phyloP scores from a whole-genome alignment of 2,329 filamentous ascomycete genomes.

The Lachnellula willkommii region DNA sequence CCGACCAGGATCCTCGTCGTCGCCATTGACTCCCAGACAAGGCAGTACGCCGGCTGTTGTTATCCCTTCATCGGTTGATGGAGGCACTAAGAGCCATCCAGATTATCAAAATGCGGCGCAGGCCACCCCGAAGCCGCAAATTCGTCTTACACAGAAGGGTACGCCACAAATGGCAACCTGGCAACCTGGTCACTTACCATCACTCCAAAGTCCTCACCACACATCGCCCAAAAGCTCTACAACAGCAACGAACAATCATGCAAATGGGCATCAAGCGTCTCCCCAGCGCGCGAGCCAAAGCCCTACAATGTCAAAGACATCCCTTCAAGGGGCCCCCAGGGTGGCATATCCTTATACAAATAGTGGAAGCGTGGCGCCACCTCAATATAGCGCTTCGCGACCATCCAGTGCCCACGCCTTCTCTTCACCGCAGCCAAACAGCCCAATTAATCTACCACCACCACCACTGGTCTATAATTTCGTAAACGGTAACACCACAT shows the following conservation, averaged over 20 bases:
- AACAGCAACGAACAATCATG: slow-evolving; percentile 8
- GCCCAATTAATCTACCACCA: slow-evolving; percentile 31
- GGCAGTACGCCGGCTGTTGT: slow-evolving; percentile 15
- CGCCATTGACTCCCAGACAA: slow-evolving; percentile 29
- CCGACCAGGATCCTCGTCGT: slow-evolving; percentile 45
- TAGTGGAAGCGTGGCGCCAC: slow-evolving; percentile 5
- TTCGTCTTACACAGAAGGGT: slow-evolving; percentile 1
- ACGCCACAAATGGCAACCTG: slow-evolving; percentile 11
- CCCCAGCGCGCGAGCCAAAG: slow-evolving; percentile 5
- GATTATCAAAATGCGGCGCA: not conserved
- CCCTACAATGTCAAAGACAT: slow-evolving; percentile 4
- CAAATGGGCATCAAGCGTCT: slow-evolving; percentile 8
- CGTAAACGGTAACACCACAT: slow-evolving; percentile 20
- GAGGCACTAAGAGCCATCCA: not conserved
- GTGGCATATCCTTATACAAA: slow-evolving; percentile 11
- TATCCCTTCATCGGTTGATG: slow-evolving; percentile 11
- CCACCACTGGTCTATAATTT: slow-evolving; percentile 27
- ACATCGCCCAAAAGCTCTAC: slow-evolving; percentile 1
- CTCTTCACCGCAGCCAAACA: slow-evolving; percentile 30
- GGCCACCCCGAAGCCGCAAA: not conserved
- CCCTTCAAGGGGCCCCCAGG: not conserved
- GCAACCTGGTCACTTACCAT: slow-evolving; percentile 6
- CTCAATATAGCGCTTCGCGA: slow-evolving; percentile 9
- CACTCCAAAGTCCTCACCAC: slow-evolving; percentile 13
- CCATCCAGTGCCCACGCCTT: slow-evolving; percentile 28